A percentile compares a stretch with the other conserved stretches of the same genome.
Evolutionary conservation across 2,329 filamentous ascomycete genomes (phyloP).

Genomic region (Ophiocordyceps sinensis): DNA sequence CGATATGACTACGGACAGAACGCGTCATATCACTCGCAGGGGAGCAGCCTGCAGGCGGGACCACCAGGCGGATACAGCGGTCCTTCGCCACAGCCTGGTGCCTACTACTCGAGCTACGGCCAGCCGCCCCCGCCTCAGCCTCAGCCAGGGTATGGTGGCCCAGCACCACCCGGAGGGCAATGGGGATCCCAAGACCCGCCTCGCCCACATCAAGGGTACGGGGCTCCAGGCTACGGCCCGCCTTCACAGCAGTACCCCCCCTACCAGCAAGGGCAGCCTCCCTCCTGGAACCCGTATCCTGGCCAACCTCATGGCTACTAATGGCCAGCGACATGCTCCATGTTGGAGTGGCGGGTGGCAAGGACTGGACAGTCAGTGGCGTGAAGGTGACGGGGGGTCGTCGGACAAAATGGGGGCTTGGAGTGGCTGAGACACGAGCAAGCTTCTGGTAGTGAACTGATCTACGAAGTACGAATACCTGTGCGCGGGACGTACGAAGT

Average conservation of each 20-base stretch:
- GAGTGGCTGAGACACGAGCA: not conserved
- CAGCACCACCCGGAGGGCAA: conserved; percentile 6
- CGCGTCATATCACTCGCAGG: conserved; percentile 12
- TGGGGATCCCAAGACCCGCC: conserved; percentile 3
- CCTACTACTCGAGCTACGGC: conserved; percentile 18
- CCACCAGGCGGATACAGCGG: conserved; percentile 13
- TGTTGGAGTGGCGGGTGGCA: too few relatives aligned
- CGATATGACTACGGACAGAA: conserved; percentile 27
- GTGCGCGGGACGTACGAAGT: too few relatives aligned
- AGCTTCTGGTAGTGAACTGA: too few relatives aligned
- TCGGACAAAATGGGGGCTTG: not conserved
- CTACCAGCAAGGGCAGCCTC: conserved; percentile 6
- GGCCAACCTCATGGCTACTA: conserved; percentile 22
- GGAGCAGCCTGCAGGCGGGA: conserved; percentile 8
- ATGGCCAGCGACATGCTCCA: not conserved
- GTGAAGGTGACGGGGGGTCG: not conserved
- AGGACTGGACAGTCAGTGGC: too few relatives aligned
- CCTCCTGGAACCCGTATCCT: conserved; percentile 22
- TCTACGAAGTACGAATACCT: too few relatives aligned
- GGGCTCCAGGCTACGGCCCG: conserved; percentile 10
- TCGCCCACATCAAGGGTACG: conserved; percentile 6
- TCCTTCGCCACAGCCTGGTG: conserved; percentile 17
- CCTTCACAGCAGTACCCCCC: conserved; percentile 6
- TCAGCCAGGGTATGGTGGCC: conserved; percentile 11
- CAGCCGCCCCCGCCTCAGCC: conserved; percentile 14